Evolutionary conservation across 1,139 yeast genomes (phyloP).

Genomic region (Pichia sp.): DNA sequence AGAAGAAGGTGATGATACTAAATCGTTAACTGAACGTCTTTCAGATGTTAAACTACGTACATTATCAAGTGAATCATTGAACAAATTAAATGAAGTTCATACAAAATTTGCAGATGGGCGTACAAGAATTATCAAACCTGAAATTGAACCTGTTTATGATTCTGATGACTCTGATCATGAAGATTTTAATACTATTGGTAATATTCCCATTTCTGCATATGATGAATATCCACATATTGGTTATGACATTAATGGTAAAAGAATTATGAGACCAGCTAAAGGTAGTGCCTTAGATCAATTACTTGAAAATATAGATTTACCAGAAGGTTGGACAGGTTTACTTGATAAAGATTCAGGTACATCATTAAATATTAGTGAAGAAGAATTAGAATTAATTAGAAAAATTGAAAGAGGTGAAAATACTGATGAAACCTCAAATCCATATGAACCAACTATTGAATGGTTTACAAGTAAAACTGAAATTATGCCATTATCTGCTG

Average conservation of each 20-base stretch:
- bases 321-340: conserved; percentile 98
- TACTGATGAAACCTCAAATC: conserved; percentile 74
- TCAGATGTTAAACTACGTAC: conserved; percentile 49
- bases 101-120: conserved; percentile 74
- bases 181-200: conserved; percentile 82
- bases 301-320: conserved; percentile 83
- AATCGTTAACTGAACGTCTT: conserved; percentile 48
- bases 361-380: conserved; percentile 77
- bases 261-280: conserved; percentile 98
- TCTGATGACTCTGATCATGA: conserved; percentile 89
- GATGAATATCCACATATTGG: conserved; percentile 98
- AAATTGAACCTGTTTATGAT: conserved; percentile 87
- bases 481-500: conserved; percentile 87
- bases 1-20: conserved; percentile 47
- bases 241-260: conserved; percentile 91
- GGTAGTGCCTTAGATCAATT: conserved; percentile 90
- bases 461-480: conserved; percentile 88
- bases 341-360: conserved; percentile 86
- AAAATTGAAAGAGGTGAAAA: conserved; percentile 81
- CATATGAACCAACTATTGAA: conserved; percentile 90
- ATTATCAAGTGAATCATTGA: conserved; percentile 35
- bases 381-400: conserved; percentile 82
- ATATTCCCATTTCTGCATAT: conserved; percentile 85
- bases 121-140: conserved; percentile 72
- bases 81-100: conserved; percentile 33